phyloP scores from a whole-genome alignment of 2,329 filamentous ascomycete species.

The Hortaea sp. region DNA sequence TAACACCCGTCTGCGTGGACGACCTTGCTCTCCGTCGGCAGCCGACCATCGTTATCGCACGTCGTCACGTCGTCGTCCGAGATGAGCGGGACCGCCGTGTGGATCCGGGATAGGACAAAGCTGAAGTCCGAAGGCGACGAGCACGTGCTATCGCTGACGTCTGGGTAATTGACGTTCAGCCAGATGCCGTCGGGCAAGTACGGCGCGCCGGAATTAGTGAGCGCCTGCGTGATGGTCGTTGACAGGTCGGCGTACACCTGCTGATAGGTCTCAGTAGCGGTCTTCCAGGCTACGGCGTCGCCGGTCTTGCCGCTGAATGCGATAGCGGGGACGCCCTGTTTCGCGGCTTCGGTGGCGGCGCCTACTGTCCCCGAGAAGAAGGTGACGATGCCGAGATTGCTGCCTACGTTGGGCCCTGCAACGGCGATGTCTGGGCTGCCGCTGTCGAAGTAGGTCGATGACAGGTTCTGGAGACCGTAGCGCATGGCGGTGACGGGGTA shows the following conservation, averaged over 20 bases:
- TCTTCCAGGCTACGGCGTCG: conserved; percentile 45
- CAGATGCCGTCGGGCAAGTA: conserved; percentile 53
- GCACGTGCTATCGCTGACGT: conserved; percentile 41
- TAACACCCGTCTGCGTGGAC: conserved; percentile 45
- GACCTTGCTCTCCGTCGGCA: conserved; percentile 52
- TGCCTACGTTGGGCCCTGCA: conserved; percentile 52
- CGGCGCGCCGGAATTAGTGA: conserved; percentile 49
- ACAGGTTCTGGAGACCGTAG: conserved; percentile 50
- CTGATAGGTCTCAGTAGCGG: conserved; percentile 40
- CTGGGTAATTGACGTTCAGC: conserved; percentile 61
- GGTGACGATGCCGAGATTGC: conserved; percentile 47
- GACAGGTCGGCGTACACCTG: conserved; percentile 56
- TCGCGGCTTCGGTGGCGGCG: conserved; percentile 49
- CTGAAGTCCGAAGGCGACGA: conserved; percentile 44
- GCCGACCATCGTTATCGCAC: conserved; percentile 41
- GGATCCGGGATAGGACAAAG: conserved; percentile 55
- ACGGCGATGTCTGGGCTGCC: conserved; percentile 51
- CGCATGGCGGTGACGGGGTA: conserved; percentile 56
- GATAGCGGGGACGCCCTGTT: conserved; percentile 52
- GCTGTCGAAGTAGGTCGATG: conserved; percentile 44
- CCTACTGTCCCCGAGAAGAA: conserved; percentile 60
- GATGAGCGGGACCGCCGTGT: conserved; percentile 31
- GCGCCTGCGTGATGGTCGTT: conserved; percentile 44
- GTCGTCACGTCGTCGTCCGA: conserved; percentile 43
- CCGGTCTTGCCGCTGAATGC: conserved; percentile 53